Base-by-base conservation (phyloP, 345 rosid genomes). In the Salix purpurea region DNA sequence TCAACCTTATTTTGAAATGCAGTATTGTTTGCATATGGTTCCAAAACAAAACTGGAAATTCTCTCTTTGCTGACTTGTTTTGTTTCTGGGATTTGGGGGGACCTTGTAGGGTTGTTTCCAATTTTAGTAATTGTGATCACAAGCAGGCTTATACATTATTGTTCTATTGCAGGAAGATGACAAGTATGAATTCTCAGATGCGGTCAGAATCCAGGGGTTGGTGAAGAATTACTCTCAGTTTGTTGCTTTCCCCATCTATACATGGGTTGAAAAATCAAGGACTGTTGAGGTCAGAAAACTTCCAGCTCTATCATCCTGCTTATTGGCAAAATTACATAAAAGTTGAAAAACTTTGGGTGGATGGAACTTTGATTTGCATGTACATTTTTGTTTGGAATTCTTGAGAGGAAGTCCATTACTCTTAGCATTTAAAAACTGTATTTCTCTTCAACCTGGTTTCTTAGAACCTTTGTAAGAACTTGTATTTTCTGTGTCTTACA, bases 191-290 rank as follows among this genome's bases (percentile, higher is more conserved):
- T 92, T 93, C 72, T 84, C 97, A 1, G 97, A 96, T 78, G 87
- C 94, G 3, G 62, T 80, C n/a, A 91, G 87, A 78, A 87, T 96
- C 81, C 93, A 91, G 91, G 85, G 83, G 77, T 88, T 96, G 81
- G 98, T 96, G 66, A 96, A 96, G 85, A 93, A 96, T 79, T 96
- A 96, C 73, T 96, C 99, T 40, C 99, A 96, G 81, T 96, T 93
- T 48, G 98, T 96, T 83, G 92, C 98, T 69, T 96, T 93, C 87
- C 99, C 99, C 65, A 92, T 96, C 84, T 96, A 89, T 77, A 92
- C 97, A 16, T 96, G 98, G 98, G 92, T 82, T 76, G 98, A 93
- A 77, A 93, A 96, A 81, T 92, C 99, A 66, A 89, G 91, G 77
- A 93, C 98, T 32, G 68, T 96, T 66, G 99, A 96, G 96, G 99